Evolutionary conservation across 176 grass and related monocot species (phyloP), one percentile per base, ranked within the genome.

Genomic region (Triticum timopheevii): DNA sequence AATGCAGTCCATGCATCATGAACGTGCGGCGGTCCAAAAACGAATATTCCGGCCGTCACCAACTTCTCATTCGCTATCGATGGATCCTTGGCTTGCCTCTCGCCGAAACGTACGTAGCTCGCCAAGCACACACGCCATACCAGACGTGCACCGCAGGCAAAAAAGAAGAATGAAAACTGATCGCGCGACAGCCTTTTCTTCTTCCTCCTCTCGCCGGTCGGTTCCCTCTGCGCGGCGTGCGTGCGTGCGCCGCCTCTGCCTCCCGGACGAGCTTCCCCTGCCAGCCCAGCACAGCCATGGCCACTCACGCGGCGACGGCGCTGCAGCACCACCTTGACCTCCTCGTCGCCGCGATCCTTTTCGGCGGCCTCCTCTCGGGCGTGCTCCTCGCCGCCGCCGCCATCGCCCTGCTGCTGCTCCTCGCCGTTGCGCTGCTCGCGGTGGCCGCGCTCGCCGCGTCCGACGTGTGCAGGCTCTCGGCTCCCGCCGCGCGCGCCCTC

Each of bases 341-440:
- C 67, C 83, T 98, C 73, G 82, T 95, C 77, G 91, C 90, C 13
- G 78, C 78, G 20, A 69, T 95, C 59, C 82, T 98, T 66, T 91
- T 81, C 68, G 73, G 84, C 33, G 66, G 91, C 25, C 7, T 87
- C 24, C 69, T 95, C 65, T 54, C 82, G 12, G 58, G 65, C 36
- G 11, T 28, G 42, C 85, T 98, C 61, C 74, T 95, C 23, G 10
- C 65, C 47, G 86, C 65, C 66, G 69, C 73, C 3, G 2, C 45
- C 31, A 49, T 92, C 9, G 68, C 77, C 63, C 9, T 95, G 80
- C 34, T 95, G 31, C 73, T 30, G 17, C 50, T 87, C 66, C 78
- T 91, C 52, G 4, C 78, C 4, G 76, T 42, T 3, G 80, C 74
- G 24, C 23, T 76, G 27, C 50, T 93, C 71, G 69, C 64, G 38